These are phyloP conservation scores for Hyaloperonospora arabidopsidis DNA, from an alignment of 352 stramenopile species.

Conservation along the genomic window DNA sequence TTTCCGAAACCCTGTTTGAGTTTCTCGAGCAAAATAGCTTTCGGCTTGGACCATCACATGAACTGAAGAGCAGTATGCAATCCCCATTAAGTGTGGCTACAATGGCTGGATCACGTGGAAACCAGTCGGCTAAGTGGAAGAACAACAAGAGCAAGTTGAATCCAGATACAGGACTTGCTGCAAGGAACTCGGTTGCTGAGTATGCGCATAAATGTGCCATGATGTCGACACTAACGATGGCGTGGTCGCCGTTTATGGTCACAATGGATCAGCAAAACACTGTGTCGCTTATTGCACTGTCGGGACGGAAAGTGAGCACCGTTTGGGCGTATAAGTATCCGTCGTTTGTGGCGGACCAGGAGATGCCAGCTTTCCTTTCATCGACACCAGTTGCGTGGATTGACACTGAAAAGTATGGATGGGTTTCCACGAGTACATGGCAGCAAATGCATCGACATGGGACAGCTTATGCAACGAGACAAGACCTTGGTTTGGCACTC, in stretches of 20 bases:
- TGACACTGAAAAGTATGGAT: slow-evolving; percentile 66
- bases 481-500: slow-evolving; percentile 37
- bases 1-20: slow-evolving; percentile 62
- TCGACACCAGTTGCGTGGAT: slow-evolving; percentile 42
- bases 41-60: slow-evolving; percentile 18
- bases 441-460: slow-evolving; percentile 45
- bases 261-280: slow-evolving; percentile 33
- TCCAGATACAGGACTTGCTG: slow-evolving; percentile 1
- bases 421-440: slow-evolving; percentile 61
- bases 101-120: slow-evolving; percentile 15
- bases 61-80: slow-evolving; percentile 13
- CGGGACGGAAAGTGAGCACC: slow-evolving; percentile 51
- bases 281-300: slow-evolving; percentile 62
- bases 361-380: slow-evolving; percentile 26
- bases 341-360: slow-evolving; percentile 25
- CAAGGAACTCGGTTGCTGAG: slow-evolving; percentile 39
- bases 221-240: slow-evolving; percentile 52
- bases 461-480: slow-evolving; percentile 6
- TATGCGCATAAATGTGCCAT: slow-evolving; percentile 55
- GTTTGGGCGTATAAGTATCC: slow-evolving; percentile 62
- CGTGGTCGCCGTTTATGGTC: slow-evolving; percentile 63
- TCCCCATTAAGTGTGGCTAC: slow-evolving; percentile 16
- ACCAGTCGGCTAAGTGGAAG: slow-evolving; percentile 16
- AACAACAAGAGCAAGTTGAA: slow-evolving; percentile 21
- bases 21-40: slow-evolving; percentile 49